A percentile compares a stretch with the other conserved stretches of the same genome.
phyloP scores from a whole-genome alignment of 371 early-diverging fungal species.

The Neoconidiobolus thromboides region DNA sequence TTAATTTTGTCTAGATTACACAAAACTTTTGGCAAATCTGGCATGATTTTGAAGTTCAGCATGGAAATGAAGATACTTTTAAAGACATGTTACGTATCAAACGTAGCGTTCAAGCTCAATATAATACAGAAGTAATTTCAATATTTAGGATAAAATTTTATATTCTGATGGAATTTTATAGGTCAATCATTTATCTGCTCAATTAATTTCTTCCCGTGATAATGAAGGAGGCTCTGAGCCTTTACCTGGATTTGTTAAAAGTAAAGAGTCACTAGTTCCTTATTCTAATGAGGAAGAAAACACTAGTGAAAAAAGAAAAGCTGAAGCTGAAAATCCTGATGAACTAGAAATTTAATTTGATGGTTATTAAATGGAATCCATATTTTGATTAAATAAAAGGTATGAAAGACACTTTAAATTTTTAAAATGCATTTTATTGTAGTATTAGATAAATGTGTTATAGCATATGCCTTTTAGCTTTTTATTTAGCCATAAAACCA shows the following conservation, averaged over 20 bases:
- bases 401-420: too few species aligned
- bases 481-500: too few species aligned
- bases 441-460: too few species aligned
- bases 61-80: constrained; percentile 95
- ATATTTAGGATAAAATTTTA: not conserved
- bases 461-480: too few species aligned
- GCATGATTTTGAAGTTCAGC: constrained; percentile 92
- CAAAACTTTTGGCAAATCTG: constrained; percentile 73
- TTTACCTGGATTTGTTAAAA: not conserved
- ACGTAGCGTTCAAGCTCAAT: constrained; percentile 65
- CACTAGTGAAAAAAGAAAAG: not conserved
- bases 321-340: constrained; percentile 1
- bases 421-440: too few species aligned
- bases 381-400: too few species aligned
- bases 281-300: not conserved
- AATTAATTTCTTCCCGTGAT: not conserved
- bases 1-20: constrained; percentile 24
- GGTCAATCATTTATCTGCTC: constrained; percentile 1
- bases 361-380: not conserved
- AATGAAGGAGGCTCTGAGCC: not conserved
- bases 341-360: not conserved
- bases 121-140: constrained; percentile 43
- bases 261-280: not conserved
- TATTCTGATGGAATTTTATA: not conserved
- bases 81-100: constrained; percentile 94